Conservation (phyloP, 352 stramenopile species). For the Phytophthora brassicae region DNA sequence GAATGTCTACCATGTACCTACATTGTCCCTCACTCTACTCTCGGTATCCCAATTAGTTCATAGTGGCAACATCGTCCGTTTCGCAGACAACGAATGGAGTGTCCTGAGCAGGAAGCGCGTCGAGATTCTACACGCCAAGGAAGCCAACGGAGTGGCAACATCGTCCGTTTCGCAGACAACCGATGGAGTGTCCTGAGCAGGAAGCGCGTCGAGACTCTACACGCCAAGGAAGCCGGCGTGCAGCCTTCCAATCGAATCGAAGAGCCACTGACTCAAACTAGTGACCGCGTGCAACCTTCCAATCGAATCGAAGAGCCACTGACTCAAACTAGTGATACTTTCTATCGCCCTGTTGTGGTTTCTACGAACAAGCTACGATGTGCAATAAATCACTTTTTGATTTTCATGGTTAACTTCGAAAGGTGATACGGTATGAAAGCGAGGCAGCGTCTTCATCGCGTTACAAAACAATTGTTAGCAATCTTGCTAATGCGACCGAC, state of each 20-base stretch:
- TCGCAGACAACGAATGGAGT: too few species aligned
- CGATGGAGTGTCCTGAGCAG: too few species aligned
- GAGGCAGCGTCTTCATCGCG: background rate
- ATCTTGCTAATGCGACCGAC: conserved; percentile 14
- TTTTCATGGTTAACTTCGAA: background rate
- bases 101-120: too few species aligned
- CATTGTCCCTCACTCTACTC: too few species aligned
- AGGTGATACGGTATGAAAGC: conserved; percentile 1
- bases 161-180: too few species aligned
- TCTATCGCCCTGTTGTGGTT: conserved; percentile 13
- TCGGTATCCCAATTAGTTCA: too few species aligned
- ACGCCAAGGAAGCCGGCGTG: too few species aligned
- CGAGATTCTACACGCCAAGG: too few species aligned
- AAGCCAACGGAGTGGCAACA: too few species aligned
- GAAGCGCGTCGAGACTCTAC: too few species aligned
- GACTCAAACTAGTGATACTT: background rate
- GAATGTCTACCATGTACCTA: too few species aligned
- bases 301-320: background rate
- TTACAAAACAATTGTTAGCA: background rate
- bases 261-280: background rate
- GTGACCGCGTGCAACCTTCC: conserved; percentile 1
- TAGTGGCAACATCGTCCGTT: too few species aligned
- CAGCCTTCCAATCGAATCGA: background rate
- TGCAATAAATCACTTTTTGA: conserved; percentile 16
- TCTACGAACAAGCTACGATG: conserved; percentile 20